Percentiles rank a stretch among this genome's conserved stretches.
Conservation (phyloP, 495 filamentous ascomycete genomes). For the Annulohypoxylon nitens region DNA sequence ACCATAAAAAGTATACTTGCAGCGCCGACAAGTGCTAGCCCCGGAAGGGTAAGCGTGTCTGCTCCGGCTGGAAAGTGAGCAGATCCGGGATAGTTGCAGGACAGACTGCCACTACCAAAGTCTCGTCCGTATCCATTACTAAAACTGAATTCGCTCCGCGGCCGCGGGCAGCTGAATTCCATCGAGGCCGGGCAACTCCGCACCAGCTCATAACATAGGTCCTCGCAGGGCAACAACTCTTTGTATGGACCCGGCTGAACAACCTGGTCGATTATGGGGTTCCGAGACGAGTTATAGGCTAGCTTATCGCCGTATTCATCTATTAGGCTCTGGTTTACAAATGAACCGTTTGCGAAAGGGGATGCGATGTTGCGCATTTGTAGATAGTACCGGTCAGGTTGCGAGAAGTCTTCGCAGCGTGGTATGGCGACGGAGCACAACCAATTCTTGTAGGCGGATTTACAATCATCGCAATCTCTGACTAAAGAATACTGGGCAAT, state of each 20-base stretch:
- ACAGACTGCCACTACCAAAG: conserved; percentile 20
- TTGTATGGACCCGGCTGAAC: conserved; percentile 92
- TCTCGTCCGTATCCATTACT: conserved; percentile 74
- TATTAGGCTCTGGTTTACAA: conserved; percentile 53
- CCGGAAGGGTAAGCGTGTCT: conserved; percentile 28
- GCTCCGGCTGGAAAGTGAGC: conserved; percentile 53
- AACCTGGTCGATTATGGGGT: conserved; percentile 73
- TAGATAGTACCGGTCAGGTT: conserved; percentile 62
- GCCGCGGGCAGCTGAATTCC: conserved; percentile 80
- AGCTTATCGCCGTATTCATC: conserved; percentile 38
- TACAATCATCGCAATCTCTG: conserved; percentile 80
- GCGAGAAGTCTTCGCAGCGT: conserved; percentile 85
- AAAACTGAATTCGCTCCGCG: conserved; percentile 62
- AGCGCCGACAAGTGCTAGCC: conserved; percentile 33
- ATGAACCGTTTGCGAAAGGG: conserved; percentile 75
- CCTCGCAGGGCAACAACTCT: conserved; percentile 87
- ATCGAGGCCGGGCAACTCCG: conserved; percentile 85
- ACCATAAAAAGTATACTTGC: conserved; percentile 32
- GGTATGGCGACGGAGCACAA: conserved; percentile 94
- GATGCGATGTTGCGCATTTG: conserved; percentile 76
- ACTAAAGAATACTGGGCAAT: conserved; percentile 82
- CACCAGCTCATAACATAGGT: conserved; percentile 86
- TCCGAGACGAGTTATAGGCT: conserved; percentile 71
- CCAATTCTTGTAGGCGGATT: conserved; percentile 87
- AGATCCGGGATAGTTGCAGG: conserved; percentile 64